Evolutionary conservation across 2,329 filamentous ascomycete genomes (phyloP).

Genomic region (Passalora sequoiae): DNA sequence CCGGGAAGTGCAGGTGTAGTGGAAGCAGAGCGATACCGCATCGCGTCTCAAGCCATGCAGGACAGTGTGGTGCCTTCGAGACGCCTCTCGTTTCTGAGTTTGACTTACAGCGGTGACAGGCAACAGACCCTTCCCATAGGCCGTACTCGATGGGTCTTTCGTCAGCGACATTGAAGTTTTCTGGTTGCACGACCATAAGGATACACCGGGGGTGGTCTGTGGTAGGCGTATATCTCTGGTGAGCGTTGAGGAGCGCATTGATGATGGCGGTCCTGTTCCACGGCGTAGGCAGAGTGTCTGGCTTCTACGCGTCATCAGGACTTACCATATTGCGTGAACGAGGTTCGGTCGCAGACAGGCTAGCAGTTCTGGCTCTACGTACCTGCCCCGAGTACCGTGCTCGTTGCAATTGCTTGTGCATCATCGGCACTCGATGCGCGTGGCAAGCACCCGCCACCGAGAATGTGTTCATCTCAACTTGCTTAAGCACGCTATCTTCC

Average conservation of each 20-base stretch:
- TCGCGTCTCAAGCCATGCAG: too few relatives aligned
- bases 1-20: too few relatives aligned
- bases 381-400: not conserved
- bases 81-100: too few relatives aligned
- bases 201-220: conserved; percentile 30
- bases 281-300: too few relatives aligned
- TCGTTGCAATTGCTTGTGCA: conserved; percentile 38
- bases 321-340: too few relatives aligned
- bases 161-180: conserved; percentile 44
- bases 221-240: conserved; percentile 32
- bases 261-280: conserved; percentile 20
- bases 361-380: too few relatives aligned
- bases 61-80: too few relatives aligned
- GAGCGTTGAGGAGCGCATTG: conserved; percentile 32
- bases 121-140: conserved; percentile 35
- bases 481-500: conserved; percentile 32
- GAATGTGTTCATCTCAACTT: conserved; percentile 46
- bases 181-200: conserved; percentile 42
- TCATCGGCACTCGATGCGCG: conserved; percentile 37
- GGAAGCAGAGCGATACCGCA: too few relatives aligned
- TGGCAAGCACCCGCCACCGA: conserved; percentile 41
- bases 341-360: too few relatives aligned
- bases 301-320: too few relatives aligned
- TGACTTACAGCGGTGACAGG: conserved; percentile 37
- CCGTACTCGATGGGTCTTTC: conserved; percentile 45